Percentiles rank a stretch among this genome's conserved stretches.
phyloP scores from a whole-genome alignment of 2,329 filamentous ascomycete species.

The Cercospora sp. region DNA sequence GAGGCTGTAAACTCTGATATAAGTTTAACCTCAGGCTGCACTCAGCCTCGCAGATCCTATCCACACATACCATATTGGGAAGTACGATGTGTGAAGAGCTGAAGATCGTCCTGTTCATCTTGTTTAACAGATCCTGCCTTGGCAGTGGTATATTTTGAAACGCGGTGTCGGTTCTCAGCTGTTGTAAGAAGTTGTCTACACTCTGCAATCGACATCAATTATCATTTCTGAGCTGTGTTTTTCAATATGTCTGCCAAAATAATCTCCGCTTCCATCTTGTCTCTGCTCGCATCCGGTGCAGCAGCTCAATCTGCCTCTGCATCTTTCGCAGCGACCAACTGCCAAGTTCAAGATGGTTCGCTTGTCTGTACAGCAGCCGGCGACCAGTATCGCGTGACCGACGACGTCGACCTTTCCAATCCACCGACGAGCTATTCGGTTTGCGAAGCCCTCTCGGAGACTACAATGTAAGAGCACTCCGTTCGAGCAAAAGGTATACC shows the following conservation, averaged over 20 bases:
- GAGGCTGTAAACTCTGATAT: constrained; percentile 3
- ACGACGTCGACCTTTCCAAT: background rate
- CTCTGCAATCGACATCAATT: background rate
- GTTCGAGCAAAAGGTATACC: no score
- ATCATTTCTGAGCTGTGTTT: background rate
- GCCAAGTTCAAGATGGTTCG: background rate
- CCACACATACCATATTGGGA: constrained; percentile 4
- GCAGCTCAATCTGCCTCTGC: background rate
- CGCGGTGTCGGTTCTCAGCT: background rate
- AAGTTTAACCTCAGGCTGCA: background rate
- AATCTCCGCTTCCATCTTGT: background rate
- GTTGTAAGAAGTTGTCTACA: background rate
- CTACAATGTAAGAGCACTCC: background rate
- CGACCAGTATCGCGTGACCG: background rate
- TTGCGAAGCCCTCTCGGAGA: background rate
- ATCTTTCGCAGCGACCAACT: background rate
- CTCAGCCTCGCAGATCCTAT: constrained; percentile 1
- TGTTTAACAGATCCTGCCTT: background rate
- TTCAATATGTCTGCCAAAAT: background rate
- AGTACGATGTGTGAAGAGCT: background rate
- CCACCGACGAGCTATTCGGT: background rate
- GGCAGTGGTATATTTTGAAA: background rate
- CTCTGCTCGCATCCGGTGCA: background rate
- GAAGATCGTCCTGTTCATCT: constrained; percentile 1
- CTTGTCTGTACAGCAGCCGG: background rate